Base-by-base conservation (phyloP, 2,329 filamentous ascomycete species). In the Sarocladium kiliense region DNA sequence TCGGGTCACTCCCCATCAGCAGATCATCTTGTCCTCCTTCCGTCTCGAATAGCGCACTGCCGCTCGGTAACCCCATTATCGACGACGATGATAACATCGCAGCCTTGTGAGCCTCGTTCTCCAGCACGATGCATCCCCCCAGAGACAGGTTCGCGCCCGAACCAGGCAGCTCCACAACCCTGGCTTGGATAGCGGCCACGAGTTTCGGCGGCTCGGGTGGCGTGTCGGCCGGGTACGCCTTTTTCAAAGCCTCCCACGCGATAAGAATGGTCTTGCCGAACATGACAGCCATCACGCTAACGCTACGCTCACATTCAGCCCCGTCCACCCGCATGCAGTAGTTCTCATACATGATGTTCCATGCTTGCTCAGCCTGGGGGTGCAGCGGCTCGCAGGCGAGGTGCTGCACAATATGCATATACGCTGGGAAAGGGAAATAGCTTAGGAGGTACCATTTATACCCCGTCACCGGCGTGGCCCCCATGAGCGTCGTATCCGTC, bases 381-480 rank as follows among this genome's bases (percentile, higher is more conserved):
- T 63, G 61, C 2, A 53, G 54, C 0, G 63, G 66, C n/a, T 2
- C 63, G 57, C 39, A 54, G 56, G 14, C 60, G 63, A 76, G 45
- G 3, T 71, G 65, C 27, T 71, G 67, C 0, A 71, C 58, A 3
- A 76, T 62, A 34, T 74, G 68, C 18, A 73, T 62, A 39, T 74
- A 77, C 0, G 71, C 73, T 0, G 69, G 67, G 16, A 76, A 65
- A 0, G 73, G 75, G 32, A 74, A 72, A 53, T 75, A 63, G 0
- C 65, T 64, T 1, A 66, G 59, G 1, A 65, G 39, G 9, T 71
- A 65, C 75, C 75, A 78, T 2, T 45, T 59, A 42, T 66, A 76
- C 0, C 71, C 63, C 4, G 63, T 63, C 0, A 64, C 66, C 0
- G 68, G 63, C 0, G 68, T 62, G 0, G 68, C 71, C 0, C 45